Base-by-base conservation (phyloP, 2,329 filamentous ascomycete species). In the Fusarium sp. region DNA sequence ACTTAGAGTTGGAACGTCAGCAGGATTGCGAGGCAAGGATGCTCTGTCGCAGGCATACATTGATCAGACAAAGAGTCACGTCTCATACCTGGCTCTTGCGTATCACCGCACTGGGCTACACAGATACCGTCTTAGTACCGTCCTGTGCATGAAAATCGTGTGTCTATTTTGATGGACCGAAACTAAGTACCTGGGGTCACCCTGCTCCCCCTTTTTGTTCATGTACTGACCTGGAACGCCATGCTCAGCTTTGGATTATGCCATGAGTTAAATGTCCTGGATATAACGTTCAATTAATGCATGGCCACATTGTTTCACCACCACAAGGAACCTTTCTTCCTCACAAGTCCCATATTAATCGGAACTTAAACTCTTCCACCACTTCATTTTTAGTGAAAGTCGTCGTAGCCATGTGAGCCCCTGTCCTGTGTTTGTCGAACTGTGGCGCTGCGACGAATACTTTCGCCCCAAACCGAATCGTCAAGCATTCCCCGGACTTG, bases 381-480 rank as follows among this genome's bases (percentile, higher is more conserved):
- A 28, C 29, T 42, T 46, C 53, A 26, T 41, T 33, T 49, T 73
- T 60, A 77, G 29, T 67, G 68, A 26, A 75, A 61, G 53, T 76
- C 76, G 16, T 74, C 75, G 31, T 78, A 77, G 46, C 76, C 72
- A 38, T 77, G 75, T 55, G 80, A 78, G 38, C 76, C 76, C 50
- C 77, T 74, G 24, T 82, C 78, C 16, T 74, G 69, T 46, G 82
- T 81, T 69, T 80, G 83, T 52, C 82, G 82, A 54, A 86, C 86
- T 54, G 94, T 97, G 72, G 96, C 93, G 81, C 93, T 97, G 66
- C 93, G 87, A 68, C 94, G 86, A 69, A 98, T 94, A 83, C 93
- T 97, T 81, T 97, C 93, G 52, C 95, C 93, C 95, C 95, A 98
- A 18, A 92, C 91, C 20, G 93, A 96, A 75, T 95, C 92, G 75